Percentiles rank a stretch among this genome's conserved stretches.
phyloP scores from a whole-genome alignment of 2,329 filamentous ascomycete genomes.

The Dryadomyces quercus-mongolicae region DNA sequence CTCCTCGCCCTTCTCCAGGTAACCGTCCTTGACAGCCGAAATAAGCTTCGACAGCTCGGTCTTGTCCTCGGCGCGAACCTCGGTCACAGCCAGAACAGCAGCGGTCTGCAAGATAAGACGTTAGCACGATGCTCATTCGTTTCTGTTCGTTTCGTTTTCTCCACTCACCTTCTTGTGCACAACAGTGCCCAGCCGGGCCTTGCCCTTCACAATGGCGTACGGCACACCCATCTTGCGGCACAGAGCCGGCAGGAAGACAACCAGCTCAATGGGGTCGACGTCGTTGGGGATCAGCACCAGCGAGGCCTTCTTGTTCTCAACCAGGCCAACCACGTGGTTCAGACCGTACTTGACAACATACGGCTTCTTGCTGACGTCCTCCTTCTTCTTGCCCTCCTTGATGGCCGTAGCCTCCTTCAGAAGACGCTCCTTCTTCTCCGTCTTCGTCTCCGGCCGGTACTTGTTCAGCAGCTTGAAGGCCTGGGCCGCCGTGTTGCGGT shows the following conservation, averaged over 20 bases:
- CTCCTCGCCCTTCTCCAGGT: constrained; percentile 91
- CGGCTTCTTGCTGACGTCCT: constrained; percentile 99
- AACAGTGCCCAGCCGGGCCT: constrained; percentile 96
- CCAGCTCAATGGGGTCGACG: constrained; percentile 98
- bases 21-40: constrained; percentile 94
- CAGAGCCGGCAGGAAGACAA: constrained; percentile 96
- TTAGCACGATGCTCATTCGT: too few relatives aligned
- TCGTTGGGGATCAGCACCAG: constrained; percentile 98
- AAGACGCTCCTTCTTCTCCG: constrained; percentile 99
- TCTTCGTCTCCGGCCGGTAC: constrained; percentile 98
- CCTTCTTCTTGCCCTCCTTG: constrained; percentile 99
- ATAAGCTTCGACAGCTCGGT: constrained; percentile 93
- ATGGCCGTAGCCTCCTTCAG: constrained; percentile 96
- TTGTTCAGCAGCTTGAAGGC: constrained; percentile 99
- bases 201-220: constrained; percentile 99
- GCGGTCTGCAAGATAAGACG: constrained; percentile 71
- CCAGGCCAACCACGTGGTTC: constrained; percentile 95
- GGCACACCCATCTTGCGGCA: constrained; percentile 99
- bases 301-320: constrained; percentile 99
- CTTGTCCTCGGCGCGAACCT: constrained; percentile 98
- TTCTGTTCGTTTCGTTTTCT: too few relatives aligned
- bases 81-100: constrained; percentile 87
- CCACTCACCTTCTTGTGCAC: constrained; percentile 90
- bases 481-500: constrained; percentile 94
- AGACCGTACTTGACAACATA: constrained; percentile 99